These are phyloP conservation scores for Penicillium cinerascens DNA, from an alignment of 495 filamentous ascomycete genomes.

Conservation along the genomic window DNA sequence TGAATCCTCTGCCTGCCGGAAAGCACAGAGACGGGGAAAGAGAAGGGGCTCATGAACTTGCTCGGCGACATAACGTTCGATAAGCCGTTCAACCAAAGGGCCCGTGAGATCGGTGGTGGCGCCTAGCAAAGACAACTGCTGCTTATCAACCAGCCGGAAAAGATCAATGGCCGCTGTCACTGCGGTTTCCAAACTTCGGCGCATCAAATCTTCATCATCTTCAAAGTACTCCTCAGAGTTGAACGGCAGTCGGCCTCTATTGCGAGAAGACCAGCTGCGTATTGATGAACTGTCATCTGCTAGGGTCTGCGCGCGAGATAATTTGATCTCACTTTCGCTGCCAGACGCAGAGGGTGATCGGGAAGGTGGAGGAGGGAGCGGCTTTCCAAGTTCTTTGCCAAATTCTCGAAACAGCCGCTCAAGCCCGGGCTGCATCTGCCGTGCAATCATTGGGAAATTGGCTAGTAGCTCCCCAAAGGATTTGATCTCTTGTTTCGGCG, in stretches of 20 bases:
- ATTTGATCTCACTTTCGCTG: constrained; percentile 22
- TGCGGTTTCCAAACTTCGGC: constrained; percentile 80
- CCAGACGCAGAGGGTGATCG: constrained; percentile 42
- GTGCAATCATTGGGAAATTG: constrained; percentile 92
- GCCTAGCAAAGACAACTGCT: constrained; percentile 86
- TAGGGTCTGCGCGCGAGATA: constrained; percentile 22
- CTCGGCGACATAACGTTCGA: constrained; percentile 92
- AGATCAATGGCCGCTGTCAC: constrained; percentile 93
- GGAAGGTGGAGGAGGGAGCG: constrained; percentile 73
- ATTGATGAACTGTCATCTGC: constrained; percentile 35
- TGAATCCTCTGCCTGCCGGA: constrained; percentile 76
- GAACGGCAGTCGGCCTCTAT: constrained; percentile 40
- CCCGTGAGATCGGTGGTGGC: constrained; percentile 93
- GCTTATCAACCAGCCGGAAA: constrained; percentile 92
- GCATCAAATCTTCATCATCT: constrained; percentile 85
- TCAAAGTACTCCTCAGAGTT: constrained; percentile 56
- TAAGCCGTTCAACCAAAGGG: constrained; percentile 83
- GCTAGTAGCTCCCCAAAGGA: constrained; percentile 88
- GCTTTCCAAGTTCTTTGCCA: constrained; percentile 76
- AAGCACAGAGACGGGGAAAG: constrained; percentile 75
- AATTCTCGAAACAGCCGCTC: constrained; percentile 91
- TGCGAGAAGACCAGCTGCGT: constrained; percentile 36
- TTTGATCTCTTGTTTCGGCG: constrained; percentile 83
- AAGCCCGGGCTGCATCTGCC: constrained; percentile 91
- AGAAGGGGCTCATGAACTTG: constrained; percentile 86